A percentile compares a stretch with the other conserved stretches of the same genome.
Conservation (phyloP, 2,329 filamentous ascomycete genomes). For the Neopestalotiopsis sp. region DNA sequence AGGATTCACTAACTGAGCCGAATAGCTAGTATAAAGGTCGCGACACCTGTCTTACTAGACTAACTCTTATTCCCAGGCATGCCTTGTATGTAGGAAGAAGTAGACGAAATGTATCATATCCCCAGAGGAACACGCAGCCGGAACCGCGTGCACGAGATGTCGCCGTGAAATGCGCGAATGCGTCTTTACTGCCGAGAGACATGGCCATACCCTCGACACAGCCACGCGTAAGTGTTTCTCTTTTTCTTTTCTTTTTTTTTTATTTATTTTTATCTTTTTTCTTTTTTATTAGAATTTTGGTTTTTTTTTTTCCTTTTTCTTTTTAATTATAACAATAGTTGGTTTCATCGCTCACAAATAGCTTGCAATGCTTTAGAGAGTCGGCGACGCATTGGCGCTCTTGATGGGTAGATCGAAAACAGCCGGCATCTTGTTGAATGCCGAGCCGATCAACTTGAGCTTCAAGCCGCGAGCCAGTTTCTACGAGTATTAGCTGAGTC, state of each 20-base stretch:
- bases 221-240: neutral
- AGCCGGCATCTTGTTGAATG: too few species aligned
- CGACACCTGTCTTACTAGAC: neutral
- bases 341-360: too few species aligned
- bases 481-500: too few species aligned
- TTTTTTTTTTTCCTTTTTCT: too few species aligned
- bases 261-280: too few species aligned
- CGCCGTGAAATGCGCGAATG: conserved; percentile 7
- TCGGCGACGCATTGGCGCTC: too few species aligned
- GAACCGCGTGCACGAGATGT: neutral
- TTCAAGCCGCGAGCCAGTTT: too few species aligned
- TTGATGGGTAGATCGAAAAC: too few species aligned
- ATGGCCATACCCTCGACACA: neutral
- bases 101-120: conserved; percentile 5
- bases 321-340: too few species aligned
- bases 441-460: too few species aligned
- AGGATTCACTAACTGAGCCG: neutral
- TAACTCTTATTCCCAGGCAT: neutral
- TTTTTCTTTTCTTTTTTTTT: neutral
- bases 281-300: too few species aligned
- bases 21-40: neutral
- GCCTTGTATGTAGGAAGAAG: neutral
- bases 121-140: neutral
- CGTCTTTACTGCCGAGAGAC: conserved; percentile 9
- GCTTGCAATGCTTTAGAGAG: too few species aligned